Evolutionary conservation across 1,139 yeast genomes (phyloP), one percentile per base, ranked within the genome.

Genomic region (Kurtzmaniella quercitrusa): DNA sequence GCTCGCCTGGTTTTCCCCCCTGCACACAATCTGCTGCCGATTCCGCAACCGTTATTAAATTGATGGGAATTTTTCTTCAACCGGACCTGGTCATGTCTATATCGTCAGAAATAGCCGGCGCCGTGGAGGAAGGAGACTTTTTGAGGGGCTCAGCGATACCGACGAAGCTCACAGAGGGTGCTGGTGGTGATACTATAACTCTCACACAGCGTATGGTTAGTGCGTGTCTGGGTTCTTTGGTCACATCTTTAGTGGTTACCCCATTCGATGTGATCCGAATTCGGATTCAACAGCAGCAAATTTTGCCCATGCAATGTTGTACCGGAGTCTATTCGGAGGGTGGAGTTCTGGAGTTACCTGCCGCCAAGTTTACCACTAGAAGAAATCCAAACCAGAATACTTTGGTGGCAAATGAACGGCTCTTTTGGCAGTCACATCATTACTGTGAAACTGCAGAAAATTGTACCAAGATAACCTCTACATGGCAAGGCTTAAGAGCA

Each of bases 251-350:
- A 40, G 81, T 83, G 43, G 86, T 91, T 29, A 93, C 97, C 1
- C 98, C 98, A 1, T 85, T 93, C 62, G 98, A 93, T 59, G 98
- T 93, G 39, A 88, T 91, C 1, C 69, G 98, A 48, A 88, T 93
- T 34, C 75, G 98, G 46, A 71, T 91, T 47, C 98, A 93, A 57
- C 97, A 91, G 58, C 96, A 90, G 57, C 88, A 82, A 51, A 69
- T 85, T 46, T 62, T 84, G 42, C 66, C 85, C 21, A 47, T 54
- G 17, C 47, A 48, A 34, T 70, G 75, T 50, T 69, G 75, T 48
- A 55, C 58, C 37, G 50, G 27, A 18, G 27, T 21, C 15, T 15
- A 14, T 6, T 46, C 5, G 50, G 46, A 14, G 34, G 42, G 11
- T 45, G 46, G n/a, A 37, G 39, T 29, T 38, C 34, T 25, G 33